These are phyloP conservation scores for Amylostereum areolatum DNA, from an alignment of 1,284 basidiomycete species.

Conservation along the genomic window DNA sequence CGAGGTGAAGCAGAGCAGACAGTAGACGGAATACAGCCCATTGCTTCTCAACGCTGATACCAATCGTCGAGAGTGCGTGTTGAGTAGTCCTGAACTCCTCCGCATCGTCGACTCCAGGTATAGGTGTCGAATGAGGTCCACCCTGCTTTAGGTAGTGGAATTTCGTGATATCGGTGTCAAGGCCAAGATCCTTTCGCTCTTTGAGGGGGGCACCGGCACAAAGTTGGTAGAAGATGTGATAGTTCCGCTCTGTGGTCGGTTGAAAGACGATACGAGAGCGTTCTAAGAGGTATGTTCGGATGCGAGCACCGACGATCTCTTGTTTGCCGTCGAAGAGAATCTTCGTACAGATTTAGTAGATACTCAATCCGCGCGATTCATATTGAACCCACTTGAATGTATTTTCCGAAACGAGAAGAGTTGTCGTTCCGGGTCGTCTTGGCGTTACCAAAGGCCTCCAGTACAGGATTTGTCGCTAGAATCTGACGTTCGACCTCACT, in stretches of 20 bases:
- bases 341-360: slow-evolving; percentile 32
- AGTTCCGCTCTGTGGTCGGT: slow-evolving; percentile 95
- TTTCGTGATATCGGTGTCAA: slow-evolving; percentile 81
- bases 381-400: slow-evolving; percentile 77
- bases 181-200: slow-evolving; percentile 90
- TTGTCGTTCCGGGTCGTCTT: slow-evolving; percentile 99
- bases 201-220: slow-evolving; percentile 94
- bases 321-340: slow-evolving; percentile 94
- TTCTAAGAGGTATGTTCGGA: slow-evolving; percentile 96
- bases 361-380: not conserved
- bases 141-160: slow-evolving; percentile 96
- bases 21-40: slow-evolving; percentile 97
- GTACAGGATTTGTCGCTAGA: slow-evolving; percentile 96
- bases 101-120: slow-evolving; percentile 89
- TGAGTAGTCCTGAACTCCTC: slow-evolving; percentile 95
- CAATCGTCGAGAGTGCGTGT: slow-evolving; percentile 92
- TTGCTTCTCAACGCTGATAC: slow-evolving; percentile 94
- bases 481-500: slow-evolving; percentile 97
- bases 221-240: slow-evolving; percentile 99
- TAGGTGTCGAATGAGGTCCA: slow-evolving; percentile 80
- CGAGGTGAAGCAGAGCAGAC: slow-evolving; percentile 91
- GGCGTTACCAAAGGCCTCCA: slow-evolving; percentile 98
- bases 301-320: slow-evolving; percentile 96
- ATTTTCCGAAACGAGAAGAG: slow-evolving; percentile 98
- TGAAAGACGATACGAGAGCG: slow-evolving; percentile 97